Evolutionary conservation across 129 eudicot species (phyloP).

Genomic region (Helichrysum umbraculigerum): DNA sequence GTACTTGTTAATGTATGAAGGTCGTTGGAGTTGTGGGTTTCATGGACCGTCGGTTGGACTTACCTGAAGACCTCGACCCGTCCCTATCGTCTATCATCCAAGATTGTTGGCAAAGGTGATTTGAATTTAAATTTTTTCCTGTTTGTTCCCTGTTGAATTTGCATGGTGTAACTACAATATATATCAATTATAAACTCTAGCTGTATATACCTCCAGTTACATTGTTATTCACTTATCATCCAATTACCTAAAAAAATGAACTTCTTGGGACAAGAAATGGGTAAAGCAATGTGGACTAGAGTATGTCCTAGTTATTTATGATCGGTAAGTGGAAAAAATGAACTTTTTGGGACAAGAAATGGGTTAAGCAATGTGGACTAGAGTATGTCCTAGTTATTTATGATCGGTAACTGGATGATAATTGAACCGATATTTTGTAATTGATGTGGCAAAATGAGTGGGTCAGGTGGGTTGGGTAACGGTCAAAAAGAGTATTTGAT

Average conservation of each 20-base stretch:
- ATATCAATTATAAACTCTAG: background rate
- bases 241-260: background rate
- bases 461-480: background rate
- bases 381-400: background rate
- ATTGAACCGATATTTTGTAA: background rate
- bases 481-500: background rate
- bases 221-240: background rate
- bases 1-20: slow-evolving; percentile 31
- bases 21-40: slow-evolving; percentile 77
- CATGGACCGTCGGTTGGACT: slow-evolving; percentile 79
- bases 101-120: slow-evolving; percentile 87
- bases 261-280: background rate
- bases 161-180: background rate
- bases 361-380: background rate
- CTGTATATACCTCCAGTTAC: background rate
- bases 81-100: slow-evolving; percentile 59
- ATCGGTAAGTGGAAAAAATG: background rate
- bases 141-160: background rate
- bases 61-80: slow-evolving; percentile 65
- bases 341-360: background rate
- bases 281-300: background rate
- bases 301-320: background rate
- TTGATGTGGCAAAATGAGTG: background rate
- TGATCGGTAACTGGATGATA: background rate
- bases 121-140: background rate